A percentile compares a stretch with the other conserved stretches of the same genome.
Evolutionary conservation across 2,329 filamentous ascomycete species (phyloP).

Genomic region (Hymenoscyphus fraxineus): DNA sequence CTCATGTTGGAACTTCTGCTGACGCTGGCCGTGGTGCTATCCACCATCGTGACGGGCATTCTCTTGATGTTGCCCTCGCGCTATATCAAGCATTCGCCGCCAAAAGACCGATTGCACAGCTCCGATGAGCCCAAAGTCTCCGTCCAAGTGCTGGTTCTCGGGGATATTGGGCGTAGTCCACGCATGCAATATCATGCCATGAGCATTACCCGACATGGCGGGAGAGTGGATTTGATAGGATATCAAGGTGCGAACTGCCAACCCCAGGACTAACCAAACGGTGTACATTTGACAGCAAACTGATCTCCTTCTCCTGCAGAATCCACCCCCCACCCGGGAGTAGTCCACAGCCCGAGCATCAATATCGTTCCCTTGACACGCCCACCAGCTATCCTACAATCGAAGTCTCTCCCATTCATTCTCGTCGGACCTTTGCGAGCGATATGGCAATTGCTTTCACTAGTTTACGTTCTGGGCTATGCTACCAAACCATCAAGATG

Average conservation of each 20-base stretch:
- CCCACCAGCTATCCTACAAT: slow-evolving; percentile 64
- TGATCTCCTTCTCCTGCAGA: slow-evolving; percentile 45
- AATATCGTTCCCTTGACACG: slow-evolving; percentile 65
- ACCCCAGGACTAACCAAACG: slow-evolving; percentile 5
- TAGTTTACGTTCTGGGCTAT: slow-evolving; percentile 73
- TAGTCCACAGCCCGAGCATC: slow-evolving; percentile 66
- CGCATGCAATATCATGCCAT: slow-evolving; percentile 98
- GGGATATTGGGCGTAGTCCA: slow-evolving; percentile 91
- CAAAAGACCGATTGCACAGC: slow-evolving; percentile 26
- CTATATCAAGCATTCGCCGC: slow-evolving; percentile 38
- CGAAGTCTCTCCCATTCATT: slow-evolving; percentile 70
- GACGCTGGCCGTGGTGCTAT: slow-evolving; percentile 30
- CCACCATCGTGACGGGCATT: slow-evolving; percentile 33
- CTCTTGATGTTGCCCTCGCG: slow-evolving; percentile 37
- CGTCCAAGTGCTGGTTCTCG: slow-evolving; percentile 84
- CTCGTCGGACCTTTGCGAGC: slow-evolving; percentile 80
- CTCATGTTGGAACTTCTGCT: slow-evolving; percentile 20
- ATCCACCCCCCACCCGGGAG: slow-evolving; percentile 74
- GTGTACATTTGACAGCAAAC: slow-evolving; percentile 13
- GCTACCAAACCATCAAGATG: slow-evolving; percentile 69
- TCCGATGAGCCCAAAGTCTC: slow-evolving; percentile 40
- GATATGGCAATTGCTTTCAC: slow-evolving; percentile 69
- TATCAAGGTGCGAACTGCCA: slow-evolving; percentile 63
- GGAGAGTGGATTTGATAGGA: slow-evolving; percentile 78
- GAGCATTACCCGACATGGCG: slow-evolving; percentile 80